A percentile compares a stretch with the other conserved stretches of the same genome.
Conservation (phyloP, 371 early-diverging fungal genomes). For the Funneliformis caledonium region DNA sequence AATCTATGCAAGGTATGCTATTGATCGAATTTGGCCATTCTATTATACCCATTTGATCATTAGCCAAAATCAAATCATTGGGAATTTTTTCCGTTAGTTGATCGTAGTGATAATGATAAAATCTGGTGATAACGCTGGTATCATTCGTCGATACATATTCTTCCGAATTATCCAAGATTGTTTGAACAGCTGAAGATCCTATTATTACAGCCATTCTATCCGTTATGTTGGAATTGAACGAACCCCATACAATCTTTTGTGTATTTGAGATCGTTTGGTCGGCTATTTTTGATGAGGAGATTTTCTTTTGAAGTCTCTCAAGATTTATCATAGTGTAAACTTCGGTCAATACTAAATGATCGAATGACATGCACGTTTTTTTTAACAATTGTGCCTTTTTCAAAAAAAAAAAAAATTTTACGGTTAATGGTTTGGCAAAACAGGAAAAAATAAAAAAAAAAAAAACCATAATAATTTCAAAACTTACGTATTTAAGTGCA, state of each 20-base stretch:
- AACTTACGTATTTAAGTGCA: background rate
- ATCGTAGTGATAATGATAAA: background rate
- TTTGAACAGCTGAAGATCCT: background rate
- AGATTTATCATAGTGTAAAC: slow-evolving; percentile 8
- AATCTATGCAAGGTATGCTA: slow-evolving; percentile 2
- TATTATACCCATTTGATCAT: slow-evolving; percentile 21
- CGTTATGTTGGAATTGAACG: background rate
- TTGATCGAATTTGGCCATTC: slow-evolving; percentile 30
- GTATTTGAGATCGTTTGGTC: background rate
- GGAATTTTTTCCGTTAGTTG: no score
- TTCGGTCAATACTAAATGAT: slow-evolving; percentile 14
- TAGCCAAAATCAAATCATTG: background rate
- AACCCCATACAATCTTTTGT: background rate
- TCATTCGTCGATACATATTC: background rate
- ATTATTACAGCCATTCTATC: background rate
- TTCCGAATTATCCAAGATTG: background rate
- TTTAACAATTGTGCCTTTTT: background rate
- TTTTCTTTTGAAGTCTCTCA: background rate
- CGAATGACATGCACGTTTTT: background rate
- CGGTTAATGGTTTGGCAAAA: background rate
- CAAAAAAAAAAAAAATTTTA: background rate
- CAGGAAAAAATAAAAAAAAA: background rate
- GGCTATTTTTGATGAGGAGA: background rate
- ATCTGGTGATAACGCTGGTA: background rate
- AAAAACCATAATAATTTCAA: background rate